Evolutionary conservation across 768 basidiomycete species (phyloP).

Genomic region (Leucogyrophana mollusca): DNA sequence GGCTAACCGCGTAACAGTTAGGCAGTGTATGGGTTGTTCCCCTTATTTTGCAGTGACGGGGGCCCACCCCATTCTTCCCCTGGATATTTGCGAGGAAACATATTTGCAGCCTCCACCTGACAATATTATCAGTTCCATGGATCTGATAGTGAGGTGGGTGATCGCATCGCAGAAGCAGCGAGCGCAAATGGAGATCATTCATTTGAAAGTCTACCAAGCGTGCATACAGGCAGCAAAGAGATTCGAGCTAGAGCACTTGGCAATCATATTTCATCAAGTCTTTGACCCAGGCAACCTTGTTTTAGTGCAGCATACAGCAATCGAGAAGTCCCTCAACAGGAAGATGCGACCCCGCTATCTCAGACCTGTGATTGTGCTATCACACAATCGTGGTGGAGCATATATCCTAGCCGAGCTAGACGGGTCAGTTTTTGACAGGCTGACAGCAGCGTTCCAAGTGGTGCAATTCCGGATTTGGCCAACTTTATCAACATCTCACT

Average conservation of each 20-base stretch:
- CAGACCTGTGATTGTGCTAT: conserved; percentile 24
- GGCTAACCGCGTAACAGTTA: conserved; percentile 26
- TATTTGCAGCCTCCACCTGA: conserved; percentile 4
- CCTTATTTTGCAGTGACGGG: conserved; percentile 19
- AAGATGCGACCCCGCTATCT: conserved; percentile 24
- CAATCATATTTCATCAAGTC: background rate
- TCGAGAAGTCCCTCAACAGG: conserved; percentile 14
- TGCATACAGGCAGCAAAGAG: background rate
- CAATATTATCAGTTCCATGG: background rate
- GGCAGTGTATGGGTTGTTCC: background rate
- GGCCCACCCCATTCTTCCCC: conserved; percentile 24
- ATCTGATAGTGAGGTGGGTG: background rate
- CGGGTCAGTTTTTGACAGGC: conserved; percentile 11
- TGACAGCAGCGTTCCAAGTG: conserved; percentile 19
- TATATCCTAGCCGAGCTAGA: conserved; percentile 27
- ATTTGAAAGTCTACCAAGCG: background rate
- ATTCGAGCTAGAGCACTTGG: background rate
- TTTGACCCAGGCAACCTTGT: background rate
- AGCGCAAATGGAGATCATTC: background rate
- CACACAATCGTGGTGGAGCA: conserved; percentile 14
- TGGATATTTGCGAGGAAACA: conserved; percentile 26
- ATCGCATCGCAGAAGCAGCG: background rate
- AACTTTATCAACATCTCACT: no score
- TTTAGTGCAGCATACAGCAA: background rate
- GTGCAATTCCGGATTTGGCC: conserved; percentile 4